Evolutionary conservation across 1,139 yeast species (phyloP), one percentile per base, ranked within the genome.

Genomic region (Meyerozyma elateridarum): DNA sequence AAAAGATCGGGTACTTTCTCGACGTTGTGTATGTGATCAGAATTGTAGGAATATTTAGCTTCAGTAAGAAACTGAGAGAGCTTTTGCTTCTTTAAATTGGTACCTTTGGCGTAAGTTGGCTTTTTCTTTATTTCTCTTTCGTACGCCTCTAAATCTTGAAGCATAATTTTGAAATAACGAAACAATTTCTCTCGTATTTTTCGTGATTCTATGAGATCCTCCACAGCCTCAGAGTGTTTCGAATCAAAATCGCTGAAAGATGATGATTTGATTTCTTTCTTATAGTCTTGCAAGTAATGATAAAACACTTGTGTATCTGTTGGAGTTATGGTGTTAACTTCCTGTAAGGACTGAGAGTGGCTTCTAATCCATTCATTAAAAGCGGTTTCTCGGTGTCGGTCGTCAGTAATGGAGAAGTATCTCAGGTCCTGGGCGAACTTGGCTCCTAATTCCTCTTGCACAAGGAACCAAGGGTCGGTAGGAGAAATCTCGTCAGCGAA

Each of bases 391-490:
- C 59, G 41, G 22, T 46, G 42, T 1, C 36, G 29, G 4, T 41
- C 37, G 14, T 48, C 45, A 2, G 37, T 36, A 3, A 63, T 40
- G 3, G 54, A 42, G 38, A 52, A 65, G 42, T 46, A 66, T n/a
- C 49, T 56, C 1, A 70, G 62, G 22, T 42, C 35, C 25, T 49
- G 48, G 7, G 51, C 54, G 14, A 67, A 47, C 13, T 56, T 58
- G 2, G 45, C 30, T 8, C 63, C 48, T 12, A 61, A 42, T 17
- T 61, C 64, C 33, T 66, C 72, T 38, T 64, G 65, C 1, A 66
- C 55, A 17, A 68, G 38, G 31, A 51, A 50, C 68, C 72, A 68
- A 3, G 69, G 58, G 27, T 65, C 65, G 41, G 51, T 61, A 15
- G 49, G 31, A 4, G 67, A 59, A 14, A 66, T 59, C 22, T 41